Evolutionary conservation across 2,329 filamentous ascomycete genomes (phyloP), one percentile per base, ranked within the genome.

Genomic region (Diaporthe destruens): DNA sequence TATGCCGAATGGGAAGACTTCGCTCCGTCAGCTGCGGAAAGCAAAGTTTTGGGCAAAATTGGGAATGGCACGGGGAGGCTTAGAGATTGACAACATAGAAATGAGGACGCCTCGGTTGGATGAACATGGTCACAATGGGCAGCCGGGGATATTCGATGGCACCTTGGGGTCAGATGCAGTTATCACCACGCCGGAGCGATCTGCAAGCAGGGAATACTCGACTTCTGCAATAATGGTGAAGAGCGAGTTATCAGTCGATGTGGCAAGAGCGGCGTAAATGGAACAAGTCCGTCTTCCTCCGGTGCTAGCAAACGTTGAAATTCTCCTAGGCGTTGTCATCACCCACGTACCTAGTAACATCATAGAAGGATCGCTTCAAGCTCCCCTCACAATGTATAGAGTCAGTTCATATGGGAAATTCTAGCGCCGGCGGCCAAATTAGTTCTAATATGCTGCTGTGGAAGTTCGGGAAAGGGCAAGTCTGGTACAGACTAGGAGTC

Each of bases 231-330:
- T 66, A 39, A 9, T 66, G 47, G 61, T 66, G 9, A 66, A 66
- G 47, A 66, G 61, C n/a, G 61, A 53, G 32, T 39, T 51, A 12
- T 39, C 61, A 25, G 61, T 53, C 7, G 61, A 66, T 18, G 47
- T 66, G 36, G 61, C 12, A 11, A 39, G 61, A 66, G 44, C 61
- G 34, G 16, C 36, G 5, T 65, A 18, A 18, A 9, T 4, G 23
- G 11, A 23, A 49, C 8, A 9, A 23, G 3, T 23, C 7, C 14
- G 16, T 18, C 36, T 11, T 34, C 25, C 11, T 23, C 20, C 7
- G 16, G 34, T 36, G 3, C 0, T 51, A 9, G n/a, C 1, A 36
- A 51, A 11, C 3, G 11, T 20, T 20, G 7, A 42, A 42, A 14
- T 18, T 18, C 39, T 42, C 9, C 20, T 20, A 3, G 1, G n/a